These are phyloP conservation scores for Lachnellula arida DNA, from an alignment of 2,329 filamentous ascomycete species.

Conservation along the genomic window DNA sequence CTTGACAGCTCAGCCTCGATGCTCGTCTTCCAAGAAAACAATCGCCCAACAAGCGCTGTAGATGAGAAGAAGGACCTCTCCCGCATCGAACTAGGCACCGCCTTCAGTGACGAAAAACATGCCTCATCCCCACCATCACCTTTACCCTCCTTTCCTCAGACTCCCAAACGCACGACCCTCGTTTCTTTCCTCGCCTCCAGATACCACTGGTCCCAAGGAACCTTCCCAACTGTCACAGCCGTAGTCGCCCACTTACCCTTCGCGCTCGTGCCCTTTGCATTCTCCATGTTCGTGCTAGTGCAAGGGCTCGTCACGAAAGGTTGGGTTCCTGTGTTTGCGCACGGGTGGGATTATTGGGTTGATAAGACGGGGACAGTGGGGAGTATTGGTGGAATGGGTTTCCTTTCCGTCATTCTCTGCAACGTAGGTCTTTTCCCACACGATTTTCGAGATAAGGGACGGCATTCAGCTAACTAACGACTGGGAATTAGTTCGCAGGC, in stretches of 20 bases:
- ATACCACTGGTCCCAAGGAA: slow-evolving; percentile 61
- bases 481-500: slow-evolving; percentile 58
- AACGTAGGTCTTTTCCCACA: slow-evolving; percentile 52
- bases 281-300: slow-evolving; percentile 71
- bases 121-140: slow-evolving; percentile 7
- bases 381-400: slow-evolving; percentile 67
- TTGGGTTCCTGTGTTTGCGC: slow-evolving; percentile 68
- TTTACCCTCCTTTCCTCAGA: background rate
- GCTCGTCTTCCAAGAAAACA: slow-evolving; percentile 14
- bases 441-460: too few species aligned
- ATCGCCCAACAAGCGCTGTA: slow-evolving; percentile 2
- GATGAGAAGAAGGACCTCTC: background rate
- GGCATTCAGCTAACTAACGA: background rate
- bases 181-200: slow-evolving; percentile 42
- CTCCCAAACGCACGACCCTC: slow-evolving; percentile 42
- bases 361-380: slow-evolving; percentile 64
- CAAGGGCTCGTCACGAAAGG: slow-evolving; percentile 69
- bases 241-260: slow-evolving; percentile 63
- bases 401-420: slow-evolving; percentile 65
- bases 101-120: slow-evolving; percentile 15
- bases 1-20: slow-evolving; percentile 14
- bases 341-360: slow-evolving; percentile 72
- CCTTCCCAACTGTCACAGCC: slow-evolving; percentile 64
- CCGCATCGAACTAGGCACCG: background rate
- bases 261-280: slow-evolving; percentile 64